phyloP scores from a whole-genome alignment of 2,329 filamentous ascomycete species.

The Xylaria multiplex region DNA sequence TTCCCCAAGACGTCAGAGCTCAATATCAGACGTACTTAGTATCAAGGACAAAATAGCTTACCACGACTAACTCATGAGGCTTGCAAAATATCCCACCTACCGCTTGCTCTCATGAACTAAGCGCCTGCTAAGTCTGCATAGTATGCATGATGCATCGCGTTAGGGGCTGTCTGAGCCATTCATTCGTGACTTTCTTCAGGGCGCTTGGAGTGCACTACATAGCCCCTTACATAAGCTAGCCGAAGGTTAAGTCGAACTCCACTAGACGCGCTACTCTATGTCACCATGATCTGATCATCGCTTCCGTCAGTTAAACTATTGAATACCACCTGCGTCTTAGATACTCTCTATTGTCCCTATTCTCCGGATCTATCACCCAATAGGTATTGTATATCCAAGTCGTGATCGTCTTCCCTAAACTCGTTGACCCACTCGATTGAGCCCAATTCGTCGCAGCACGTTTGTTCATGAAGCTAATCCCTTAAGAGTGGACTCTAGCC shows the following conservation, averaged over 20 bases:
- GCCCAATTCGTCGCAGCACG: constrained; percentile 23
- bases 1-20: not conserved
- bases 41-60: not conserved
- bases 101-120: not conserved
- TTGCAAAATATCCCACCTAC: not conserved
- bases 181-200: not conserved
- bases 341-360: constrained; percentile 8
- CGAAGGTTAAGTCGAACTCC: constrained; percentile 16
- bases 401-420: constrained; percentile 4
- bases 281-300: constrained; percentile 32
- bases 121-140: constrained; percentile 28
- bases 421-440: constrained; percentile 25
- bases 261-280: constrained; percentile 20
- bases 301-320: constrained; percentile 3
- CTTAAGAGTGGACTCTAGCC: not conserved
- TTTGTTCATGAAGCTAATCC: constrained; percentile 21
- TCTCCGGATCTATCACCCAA: constrained; percentile 32
- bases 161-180: constrained; percentile 6
- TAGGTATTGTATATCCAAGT: constrained; percentile 25
- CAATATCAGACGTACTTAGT: not conserved
- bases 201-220: constrained; percentile 23
- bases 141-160: constrained; percentile 26
- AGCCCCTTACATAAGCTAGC: constrained; percentile 28
- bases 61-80: not conserved
- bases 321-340: constrained; percentile 19